Evolutionary conservation across 768 basidiomycete genomes (phyloP), one percentile per base, ranked within the genome.

Genomic region (Boletus rubescentipes): DNA sequence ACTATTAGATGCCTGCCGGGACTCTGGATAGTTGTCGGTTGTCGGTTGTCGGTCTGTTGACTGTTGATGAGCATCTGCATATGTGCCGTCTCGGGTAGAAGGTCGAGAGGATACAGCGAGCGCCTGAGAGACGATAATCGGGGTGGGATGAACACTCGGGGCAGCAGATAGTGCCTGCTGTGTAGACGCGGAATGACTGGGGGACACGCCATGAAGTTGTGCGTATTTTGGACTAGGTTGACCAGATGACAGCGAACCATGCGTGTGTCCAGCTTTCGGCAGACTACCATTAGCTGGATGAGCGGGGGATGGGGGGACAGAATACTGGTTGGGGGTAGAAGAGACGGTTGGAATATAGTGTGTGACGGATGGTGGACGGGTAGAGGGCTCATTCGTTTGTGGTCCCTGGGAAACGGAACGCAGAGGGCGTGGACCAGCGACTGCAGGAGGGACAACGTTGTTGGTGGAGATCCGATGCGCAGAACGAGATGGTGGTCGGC

Each of bases 381-480:
- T 65, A n/a, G 53, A 43, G 26, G 46, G 45, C 7, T 71, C 71
- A 36, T 58, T 62, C 20, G 61, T 54, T 39, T 61, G 56, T 3
- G 46, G 57, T 11, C 65, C 67, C 26, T 68, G 65, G 15, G 71
- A 71, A 49, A 41, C 48, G 5, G 69, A 65, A 54, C 69, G 69
- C 31, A 49, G 34, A 49, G 71, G 61, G 29, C 71, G 67, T 10
- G 65, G 63, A 4, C 69, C 71, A 47, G 51, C 42, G 16, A 70
- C 63, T 40, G 56, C 49, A 40, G 64, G 61, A 46, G 69, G 67
- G 26, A 51, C 55, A 7, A 8, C 6, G 31, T 56, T 64, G 35
- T 57, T 58, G 18, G 49, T 5, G 12, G 70, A 58, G n/a, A 39
- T 47, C 55, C 61, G 65, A 31, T 65, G 62, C 3, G 67, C 54